phyloP scores from a whole-genome alignment of 2,329 filamentous ascomycete genomes.

The Monosporascus sp. region DNA sequence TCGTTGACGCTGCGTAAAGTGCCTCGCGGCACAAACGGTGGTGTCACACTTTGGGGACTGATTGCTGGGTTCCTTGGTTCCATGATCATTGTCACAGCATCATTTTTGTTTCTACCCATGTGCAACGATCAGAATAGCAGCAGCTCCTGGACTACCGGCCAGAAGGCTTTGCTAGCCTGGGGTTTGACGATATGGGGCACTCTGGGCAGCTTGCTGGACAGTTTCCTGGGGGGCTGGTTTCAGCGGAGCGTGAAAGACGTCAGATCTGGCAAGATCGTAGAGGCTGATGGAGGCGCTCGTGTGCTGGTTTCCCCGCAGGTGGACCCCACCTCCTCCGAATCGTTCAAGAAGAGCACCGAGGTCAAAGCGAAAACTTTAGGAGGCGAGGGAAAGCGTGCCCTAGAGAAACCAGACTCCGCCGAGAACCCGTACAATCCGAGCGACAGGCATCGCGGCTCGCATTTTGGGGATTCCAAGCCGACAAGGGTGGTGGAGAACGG shows the following conservation, averaged over 20 bases:
- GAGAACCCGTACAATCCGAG: slow-evolving; percentile 42
- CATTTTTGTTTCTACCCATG: slow-evolving; percentile 64
- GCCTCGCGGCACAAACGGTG: slow-evolving; percentile 88
- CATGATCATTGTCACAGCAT: slow-evolving; percentile 60
- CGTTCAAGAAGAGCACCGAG: slow-evolving; percentile 29
- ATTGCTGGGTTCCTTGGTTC: slow-evolving; percentile 69
- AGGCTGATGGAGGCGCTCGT: slow-evolving; percentile 69
- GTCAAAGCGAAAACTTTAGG: slow-evolving; percentile 36
- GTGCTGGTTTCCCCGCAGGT: slow-evolving; percentile 41
- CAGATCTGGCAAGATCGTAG: slow-evolving; percentile 79
- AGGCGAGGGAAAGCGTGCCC: slow-evolving; percentile 39
- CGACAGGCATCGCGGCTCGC: slow-evolving; percentile 45
- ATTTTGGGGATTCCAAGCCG: slow-evolving; percentile 51
- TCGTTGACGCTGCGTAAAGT: slow-evolving; percentile 71
- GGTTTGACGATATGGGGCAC: slow-evolving; percentile 68
- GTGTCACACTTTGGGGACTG: slow-evolving; percentile 73
- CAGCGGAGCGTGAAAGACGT: slow-evolving; percentile 85
- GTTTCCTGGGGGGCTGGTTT: slow-evolving; percentile 75
- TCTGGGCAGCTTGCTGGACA: slow-evolving; percentile 80
- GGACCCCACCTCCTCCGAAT: slow-evolving; percentile 18
- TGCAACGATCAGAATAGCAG: slow-evolving; percentile 44
- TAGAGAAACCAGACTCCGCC: slow-evolving; percentile 33
- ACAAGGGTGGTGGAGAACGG: slow-evolving; percentile 61
- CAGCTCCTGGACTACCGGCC: slow-evolving; percentile 43
- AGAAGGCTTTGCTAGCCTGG: slow-evolving; percentile 43